These are phyloP conservation scores for Calvatia gigantea DNA, from an alignment of 768 basidiomycete species.

Conservation along the genomic window DNA sequence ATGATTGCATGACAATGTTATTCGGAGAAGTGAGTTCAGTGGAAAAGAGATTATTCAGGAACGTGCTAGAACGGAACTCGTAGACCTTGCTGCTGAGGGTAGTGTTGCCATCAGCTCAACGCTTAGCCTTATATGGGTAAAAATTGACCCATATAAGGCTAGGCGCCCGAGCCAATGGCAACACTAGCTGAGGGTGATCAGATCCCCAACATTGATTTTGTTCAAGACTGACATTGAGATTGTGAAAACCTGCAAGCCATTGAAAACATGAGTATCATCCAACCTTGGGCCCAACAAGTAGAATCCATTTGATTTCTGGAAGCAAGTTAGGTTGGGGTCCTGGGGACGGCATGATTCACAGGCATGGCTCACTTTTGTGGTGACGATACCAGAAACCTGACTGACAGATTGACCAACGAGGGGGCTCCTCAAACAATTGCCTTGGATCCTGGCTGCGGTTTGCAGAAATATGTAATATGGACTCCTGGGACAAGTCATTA, in stretches of 20 bases:
- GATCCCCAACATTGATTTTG: constrained; percentile 44
- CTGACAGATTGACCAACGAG: constrained; percentile 39
- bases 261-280: constrained; percentile 44
- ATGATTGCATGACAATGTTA: constrained; percentile 40
- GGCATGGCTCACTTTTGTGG: constrained; percentile 40
- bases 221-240: constrained; percentile 31
- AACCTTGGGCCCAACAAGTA: constrained; percentile 43
- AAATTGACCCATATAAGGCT: too few relatives aligned
- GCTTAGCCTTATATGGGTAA: too few relatives aligned
- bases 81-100: constrained; percentile 42
- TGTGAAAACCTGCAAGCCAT: constrained; percentile 49
- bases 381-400: constrained; percentile 47
- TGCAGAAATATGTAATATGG: too few relatives aligned
- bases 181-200: too few relatives aligned
- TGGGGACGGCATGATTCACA: neutral
- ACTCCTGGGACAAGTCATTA: too few relatives aligned
- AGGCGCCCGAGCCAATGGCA: too few relatives aligned
- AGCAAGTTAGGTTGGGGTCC: neutral
- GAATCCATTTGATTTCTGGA: constrained; percentile 44
- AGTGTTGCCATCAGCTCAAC: too few relatives aligned
- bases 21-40: constrained; percentile 48
- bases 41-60: constrained; percentile 42
- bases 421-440: constrained; percentile 44
- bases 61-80: constrained; percentile 44
- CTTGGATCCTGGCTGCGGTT: constrained; percentile 59